Evolutionary conservation across 23 red algal species (phyloP).

Genomic region (Gracilaria domingensis): DNA sequence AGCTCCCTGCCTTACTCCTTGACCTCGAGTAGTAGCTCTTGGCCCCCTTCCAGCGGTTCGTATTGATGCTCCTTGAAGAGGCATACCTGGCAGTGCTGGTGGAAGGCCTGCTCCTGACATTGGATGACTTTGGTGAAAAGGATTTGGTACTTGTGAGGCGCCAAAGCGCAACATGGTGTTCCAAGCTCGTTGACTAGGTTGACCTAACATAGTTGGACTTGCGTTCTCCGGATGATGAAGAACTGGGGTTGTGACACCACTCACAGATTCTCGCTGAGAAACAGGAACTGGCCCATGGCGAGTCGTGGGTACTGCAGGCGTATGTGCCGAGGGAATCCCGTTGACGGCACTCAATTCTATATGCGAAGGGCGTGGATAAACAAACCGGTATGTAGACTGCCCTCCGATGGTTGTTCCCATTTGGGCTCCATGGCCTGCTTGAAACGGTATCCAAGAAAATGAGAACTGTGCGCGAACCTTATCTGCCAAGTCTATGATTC

Average conservation of each 20-base stretch:
- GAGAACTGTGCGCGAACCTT: conserved; percentile 37
- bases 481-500: conserved; percentile 57
- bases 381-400: not conserved
- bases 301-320: not conserved
- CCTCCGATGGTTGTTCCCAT: not conserved
- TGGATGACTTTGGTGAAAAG: not conserved
- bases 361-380: not conserved
- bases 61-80: not conserved
- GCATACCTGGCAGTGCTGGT: conserved; percentile 42
- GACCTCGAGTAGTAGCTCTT: not conserved
- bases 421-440: not conserved
- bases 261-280: conserved; percentile 9
- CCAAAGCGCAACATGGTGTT: conserved; percentile 20
- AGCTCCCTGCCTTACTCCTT: not conserved
- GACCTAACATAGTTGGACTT: not conserved
- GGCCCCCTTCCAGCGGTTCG: not conserved
- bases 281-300: not conserved
- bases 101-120: conserved; percentile 28
- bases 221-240: not conserved
- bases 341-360: conserved; percentile 12
- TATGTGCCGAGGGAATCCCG: not conserved
- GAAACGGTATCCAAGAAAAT: conserved; percentile 33
- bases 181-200: not conserved
- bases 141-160: conserved; percentile 6
- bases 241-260: conserved; percentile 1